Base-by-base conservation (phyloP, 163 green algal genomes). In the Scenedesmus sp. region DNA sequence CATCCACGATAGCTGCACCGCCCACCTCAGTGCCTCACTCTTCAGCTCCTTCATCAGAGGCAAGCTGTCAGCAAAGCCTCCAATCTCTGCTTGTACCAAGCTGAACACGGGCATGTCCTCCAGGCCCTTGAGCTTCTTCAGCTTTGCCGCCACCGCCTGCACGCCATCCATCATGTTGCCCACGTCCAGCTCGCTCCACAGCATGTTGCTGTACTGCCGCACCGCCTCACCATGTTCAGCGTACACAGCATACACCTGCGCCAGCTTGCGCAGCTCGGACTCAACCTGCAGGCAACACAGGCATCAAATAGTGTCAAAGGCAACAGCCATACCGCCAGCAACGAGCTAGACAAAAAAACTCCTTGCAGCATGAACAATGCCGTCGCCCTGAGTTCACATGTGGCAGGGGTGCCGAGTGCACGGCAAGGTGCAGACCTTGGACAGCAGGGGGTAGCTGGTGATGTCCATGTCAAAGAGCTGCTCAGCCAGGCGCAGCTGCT, bases 31-130 rank as follows among this genome's bases (percentile, higher is more conserved):
- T 40, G 97, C 96, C 37, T 98, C 95, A 46, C 90, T 95, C 92
- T 97, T 97, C 22, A 99, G 95, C 86, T 97, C 94, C 88, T 96
- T 94, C 94, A 99, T 98, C n/a, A 98, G 93, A 3, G 96, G 96
- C 90, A 99, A 94, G 42, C 94, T 96, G 46, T 96, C 95, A 72
- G 94, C 92, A 94, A 98, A 98, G 83, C 93, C 95, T 51, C 94
- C 73, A 49, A 98, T 97, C 73, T 96, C 96, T 68, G 94, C 90
- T 76, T 97, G 93, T 73, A 98, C 94, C 56, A 94, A 43, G 59
- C 94, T 92, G 89, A 96, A 98, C 44, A 96, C 88, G 0, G 95
- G 96, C 94, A 97, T 85, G 76, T 94, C 87, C 92, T 96, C 96
- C 51, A 98, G 87, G n/a, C 93, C 89, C 91, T 97, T 97, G n/a